These are phyloP conservation scores for Penicillium ochrochloron DNA, from an alignment of 495 filamentous ascomycete species.

Conservation along the genomic window DNA sequence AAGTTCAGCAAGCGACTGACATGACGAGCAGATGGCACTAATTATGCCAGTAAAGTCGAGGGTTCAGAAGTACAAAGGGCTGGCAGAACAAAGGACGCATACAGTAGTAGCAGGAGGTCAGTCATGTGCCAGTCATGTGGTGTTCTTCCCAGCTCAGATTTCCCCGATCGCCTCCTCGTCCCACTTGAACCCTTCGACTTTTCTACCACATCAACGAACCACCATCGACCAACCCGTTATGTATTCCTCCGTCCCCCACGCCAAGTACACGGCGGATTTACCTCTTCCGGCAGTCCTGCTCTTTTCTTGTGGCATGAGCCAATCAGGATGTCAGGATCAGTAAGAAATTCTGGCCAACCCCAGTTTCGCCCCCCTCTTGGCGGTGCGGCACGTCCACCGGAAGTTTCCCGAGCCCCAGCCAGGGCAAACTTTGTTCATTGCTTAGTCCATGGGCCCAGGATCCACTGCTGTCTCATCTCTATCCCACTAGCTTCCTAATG, in stretches of 20 bases:
- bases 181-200: not conserved
- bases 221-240: constrained; percentile 5
- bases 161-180: not conserved
- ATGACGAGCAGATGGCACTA: not conserved
- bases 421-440: constrained; percentile 7
- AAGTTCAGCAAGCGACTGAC: not conserved
- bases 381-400: constrained; percentile 7
- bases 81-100: not conserved
- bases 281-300: not conserved
- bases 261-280: constrained; percentile 4
- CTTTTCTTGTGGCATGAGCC: not conserved
- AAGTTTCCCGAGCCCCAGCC: constrained; percentile 16
- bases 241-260: constrained; percentile 9
- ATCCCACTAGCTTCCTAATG: not conserved
- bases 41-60: not conserved
- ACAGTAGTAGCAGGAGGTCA: too few relatives aligned
- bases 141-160: not conserved
- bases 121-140: constrained; percentile 6
- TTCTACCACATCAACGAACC: not conserved
- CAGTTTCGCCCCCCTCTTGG: constrained; percentile 16
- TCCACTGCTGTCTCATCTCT: not conserved
- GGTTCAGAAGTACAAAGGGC: not conserved
- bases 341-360: constrained; percentile 7
- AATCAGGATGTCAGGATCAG: constrained; percentile 7
- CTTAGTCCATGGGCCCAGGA: constrained; percentile 1